phyloP scores from a whole-genome alignment of 2,329 filamentous ascomycete genomes.

The Hymenoscyphus linearis region DNA sequence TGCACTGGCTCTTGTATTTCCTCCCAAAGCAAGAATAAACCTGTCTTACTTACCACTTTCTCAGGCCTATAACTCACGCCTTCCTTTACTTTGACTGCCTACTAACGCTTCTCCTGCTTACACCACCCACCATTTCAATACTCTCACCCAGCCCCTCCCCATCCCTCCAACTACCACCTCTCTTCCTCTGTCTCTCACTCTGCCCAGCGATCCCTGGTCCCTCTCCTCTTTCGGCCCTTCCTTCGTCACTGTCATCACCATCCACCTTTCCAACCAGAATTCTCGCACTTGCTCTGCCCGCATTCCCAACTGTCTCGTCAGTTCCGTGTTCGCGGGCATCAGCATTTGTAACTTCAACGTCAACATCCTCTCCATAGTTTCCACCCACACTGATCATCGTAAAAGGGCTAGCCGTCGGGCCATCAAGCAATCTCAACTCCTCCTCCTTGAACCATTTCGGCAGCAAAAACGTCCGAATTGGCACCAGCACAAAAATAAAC shows the following conservation, averaged over 20 bases:
- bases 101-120: constrained; percentile 24
- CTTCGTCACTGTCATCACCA: constrained; percentile 22
- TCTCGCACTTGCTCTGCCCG: constrained; percentile 15
- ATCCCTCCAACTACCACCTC: constrained; percentile 11
- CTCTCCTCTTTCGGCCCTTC: constrained; percentile 25
- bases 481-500: constrained; percentile 27
- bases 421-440: constrained; percentile 43
- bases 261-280: constrained; percentile 13
- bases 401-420: constrained; percentile 56
- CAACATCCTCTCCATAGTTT: constrained; percentile 21
- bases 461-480: constrained; percentile 36
- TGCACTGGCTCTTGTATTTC: no score
- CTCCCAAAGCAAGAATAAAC: no score
- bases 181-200: constrained; percentile 15
- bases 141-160: constrained; percentile 16
- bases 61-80: neutral
- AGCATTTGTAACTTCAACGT: neutral
- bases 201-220: constrained; percentile 9
- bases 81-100: constrained; percentile 13
- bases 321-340: neutral
- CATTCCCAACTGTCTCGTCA: constrained; percentile 6
- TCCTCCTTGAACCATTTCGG: constrained; percentile 27
- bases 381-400: constrained; percentile 31
- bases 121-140: constrained; percentile 27
- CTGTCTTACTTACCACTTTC: neutral